Conservation (phyloP, 2,329 filamentous ascomycete species). For the Colletotrichum gigasporum region DNA sequence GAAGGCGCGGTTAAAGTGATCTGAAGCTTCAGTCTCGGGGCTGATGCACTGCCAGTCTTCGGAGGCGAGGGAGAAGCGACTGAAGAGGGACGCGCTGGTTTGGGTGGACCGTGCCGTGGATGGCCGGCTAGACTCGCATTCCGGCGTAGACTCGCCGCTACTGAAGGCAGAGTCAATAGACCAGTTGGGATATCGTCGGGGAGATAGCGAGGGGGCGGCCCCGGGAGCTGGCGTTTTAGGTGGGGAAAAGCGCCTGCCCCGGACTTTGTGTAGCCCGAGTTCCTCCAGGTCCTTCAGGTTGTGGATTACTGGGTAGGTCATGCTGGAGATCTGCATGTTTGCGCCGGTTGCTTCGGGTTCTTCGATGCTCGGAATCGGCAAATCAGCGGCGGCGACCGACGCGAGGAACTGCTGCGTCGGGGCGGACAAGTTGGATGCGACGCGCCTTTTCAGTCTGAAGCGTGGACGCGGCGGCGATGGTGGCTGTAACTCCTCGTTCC, state of each 20-base stretch:
- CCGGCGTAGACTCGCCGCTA: constrained; percentile 66
- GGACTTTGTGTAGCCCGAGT: constrained; percentile 44
- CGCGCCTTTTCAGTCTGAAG: constrained; percentile 64
- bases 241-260: constrained; percentile 57
- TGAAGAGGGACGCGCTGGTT: constrained; percentile 66
- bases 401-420: constrained; percentile 74
- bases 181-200: constrained; percentile 65
- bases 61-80: constrained; percentile 63
- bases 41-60: constrained; percentile 66
- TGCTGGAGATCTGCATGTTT: constrained; percentile 55
- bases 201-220: constrained; percentile 52
- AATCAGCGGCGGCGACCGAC: constrained; percentile 71
- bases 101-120: constrained; percentile 69
- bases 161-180: constrained; percentile 66
- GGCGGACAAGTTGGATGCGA: constrained; percentile 61
- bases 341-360: constrained; percentile 52
- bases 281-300: constrained; percentile 45
- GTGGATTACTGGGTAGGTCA: constrained; percentile 43
- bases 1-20: constrained; percentile 35
- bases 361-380: constrained; percentile 73
- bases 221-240: constrained; percentile 69
- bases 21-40: constrained; percentile 54
- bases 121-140: constrained; percentile 67
- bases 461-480: constrained; percentile 63
- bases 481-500: constrained; percentile 46